Percentiles rank a stretch among this genome's conserved stretches.
Conservation (phyloP, 2,329 filamentous ascomycete species). For the Helminthosporium solani region DNA sequence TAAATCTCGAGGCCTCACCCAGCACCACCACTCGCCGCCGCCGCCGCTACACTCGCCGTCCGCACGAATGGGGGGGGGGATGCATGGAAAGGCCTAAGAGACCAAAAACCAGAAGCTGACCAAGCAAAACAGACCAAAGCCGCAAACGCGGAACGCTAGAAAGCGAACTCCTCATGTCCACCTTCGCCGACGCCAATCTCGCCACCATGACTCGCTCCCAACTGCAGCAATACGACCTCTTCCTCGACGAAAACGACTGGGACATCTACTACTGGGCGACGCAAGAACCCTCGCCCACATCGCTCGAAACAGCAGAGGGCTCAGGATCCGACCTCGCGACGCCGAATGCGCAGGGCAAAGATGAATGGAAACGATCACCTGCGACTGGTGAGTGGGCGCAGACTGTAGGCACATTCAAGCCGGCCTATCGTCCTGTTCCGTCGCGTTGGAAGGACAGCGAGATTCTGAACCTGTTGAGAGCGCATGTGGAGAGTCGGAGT, state of each 20-base stretch:
- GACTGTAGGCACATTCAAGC: constrained; percentile 91
- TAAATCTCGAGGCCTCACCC: too few relatives aligned
- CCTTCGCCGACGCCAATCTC: constrained; percentile 83
- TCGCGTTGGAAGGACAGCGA: constrained; percentile 80
- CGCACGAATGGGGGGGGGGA: neutral
- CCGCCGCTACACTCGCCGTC: constrained; percentile 1
- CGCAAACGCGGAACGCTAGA: constrained; percentile 95
- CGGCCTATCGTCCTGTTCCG: constrained; percentile 89
- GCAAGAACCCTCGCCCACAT: constrained; percentile 68
- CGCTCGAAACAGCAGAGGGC: constrained; percentile 58
- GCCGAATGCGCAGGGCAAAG: constrained; percentile 48
- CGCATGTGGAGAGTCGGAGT: constrained; percentile 74
- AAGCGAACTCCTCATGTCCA: constrained; percentile 92
- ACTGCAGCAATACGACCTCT: constrained; percentile 81
- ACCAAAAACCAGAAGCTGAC: too few relatives aligned
- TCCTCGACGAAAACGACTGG: constrained; percentile 99
- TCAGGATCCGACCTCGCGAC: constrained; percentile 48
- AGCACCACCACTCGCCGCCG: constrained; percentile 4
- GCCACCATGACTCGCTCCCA: constrained; percentile 69
- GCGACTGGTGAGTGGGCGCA: constrained; percentile 88
- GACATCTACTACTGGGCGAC: constrained; percentile 99
- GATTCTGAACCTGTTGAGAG: constrained; percentile 72
- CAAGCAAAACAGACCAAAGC: constrained; percentile 81
- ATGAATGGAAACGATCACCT: constrained; percentile 53
- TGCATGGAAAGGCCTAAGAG: too few relatives aligned